phyloP scores from a whole-genome alignment of 2,329 filamentous ascomycete species.

The Verticillium zaregamsianum region DNA sequence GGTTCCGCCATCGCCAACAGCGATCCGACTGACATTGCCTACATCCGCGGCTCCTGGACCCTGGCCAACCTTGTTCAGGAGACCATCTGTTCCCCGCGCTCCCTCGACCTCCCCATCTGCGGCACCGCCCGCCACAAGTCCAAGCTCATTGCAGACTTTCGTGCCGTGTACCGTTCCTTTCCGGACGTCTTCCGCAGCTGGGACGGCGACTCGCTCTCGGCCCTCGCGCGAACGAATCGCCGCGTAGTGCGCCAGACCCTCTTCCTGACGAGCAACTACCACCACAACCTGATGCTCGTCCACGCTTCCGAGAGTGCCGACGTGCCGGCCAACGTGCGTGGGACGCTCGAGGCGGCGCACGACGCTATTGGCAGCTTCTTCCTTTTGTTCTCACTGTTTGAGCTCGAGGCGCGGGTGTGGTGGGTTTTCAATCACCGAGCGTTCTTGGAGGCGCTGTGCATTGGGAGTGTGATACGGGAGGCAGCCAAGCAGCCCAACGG shows the following conservation, averaged over 20 bases:
- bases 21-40: constrained; percentile 63
- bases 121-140: constrained; percentile 65
- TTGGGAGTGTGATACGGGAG: constrained; percentile 56
- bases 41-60: constrained; percentile 74
- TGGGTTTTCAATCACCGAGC: constrained; percentile 82
- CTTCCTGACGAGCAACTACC: constrained; percentile 78
- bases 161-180: constrained; percentile 68
- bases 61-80: constrained; percentile 75
- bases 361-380: constrained; percentile 74
- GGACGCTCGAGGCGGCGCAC: constrained; percentile 70
- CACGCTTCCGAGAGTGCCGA: constrained; percentile 66
- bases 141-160: constrained; percentile 65
- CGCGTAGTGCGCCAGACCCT: constrained; percentile 70
- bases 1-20: constrained; percentile 51
- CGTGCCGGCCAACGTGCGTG: constrained; percentile 61
- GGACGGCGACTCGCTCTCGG: constrained; percentile 55
- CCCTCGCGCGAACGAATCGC: constrained; percentile 55
- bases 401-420: constrained; percentile 72
- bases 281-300: constrained; percentile 76
- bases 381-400: constrained; percentile 64
- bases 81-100: constrained; percentile 70
- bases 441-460: constrained; percentile 71
- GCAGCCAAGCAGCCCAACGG: constrained; percentile 40
- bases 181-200: constrained; percentile 67
- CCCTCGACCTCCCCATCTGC: constrained; percentile 68